Evolutionary conservation across 768 basidiomycete genomes (phyloP), one percentile per base, ranked within the genome.

Genomic region (Phlebiopsis flavidoalba): DNA sequence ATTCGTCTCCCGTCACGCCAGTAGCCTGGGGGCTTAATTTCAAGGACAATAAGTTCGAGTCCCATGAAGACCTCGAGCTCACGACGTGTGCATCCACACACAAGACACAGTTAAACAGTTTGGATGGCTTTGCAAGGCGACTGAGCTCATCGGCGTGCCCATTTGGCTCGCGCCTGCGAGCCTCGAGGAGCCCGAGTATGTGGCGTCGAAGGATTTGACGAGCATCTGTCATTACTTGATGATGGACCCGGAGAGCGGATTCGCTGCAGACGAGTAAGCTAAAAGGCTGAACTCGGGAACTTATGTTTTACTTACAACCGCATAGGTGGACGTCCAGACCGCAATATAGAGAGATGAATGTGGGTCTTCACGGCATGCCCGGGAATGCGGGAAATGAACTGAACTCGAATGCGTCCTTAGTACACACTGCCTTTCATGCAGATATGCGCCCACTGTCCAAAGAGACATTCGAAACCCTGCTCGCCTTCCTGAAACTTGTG

Each of bases 191-290:
- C 21, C 48, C 15, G 35, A 48, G 31, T 49, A 58, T 19, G 57
- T 24, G 7, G 21, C 45, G 21, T 15, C 15, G 45, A 58, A 49
- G 21, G 57, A 49, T 17, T 35, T 58, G 15, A 33, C 26, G 45
- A 58, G 57, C n/a, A 45, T 58, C 26, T 48, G 57, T 21, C 57
- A 58, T 22, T 48, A 48, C 46, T 35, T 58, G 45, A 58, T 58
- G 57, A 57, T 57, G 55, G 57, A 58, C 26, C 46, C 46, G 8
- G 47, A 58, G 15, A 57, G 24, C 17, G 57, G 57, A 8, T 58
- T 58, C 31, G 55, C 55, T 12, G 11, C 43, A 8, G 55, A 57
- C 55, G n/a, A 19, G 55, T 57, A 31, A 21, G 55, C 26, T 31
- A 15, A n/a, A 11, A 19, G 48, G 3, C 10, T 19, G 17, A 4